Base-by-base conservation (phyloP, 129 eudicot species). In the Gnaphalium uliginosum region DNA sequence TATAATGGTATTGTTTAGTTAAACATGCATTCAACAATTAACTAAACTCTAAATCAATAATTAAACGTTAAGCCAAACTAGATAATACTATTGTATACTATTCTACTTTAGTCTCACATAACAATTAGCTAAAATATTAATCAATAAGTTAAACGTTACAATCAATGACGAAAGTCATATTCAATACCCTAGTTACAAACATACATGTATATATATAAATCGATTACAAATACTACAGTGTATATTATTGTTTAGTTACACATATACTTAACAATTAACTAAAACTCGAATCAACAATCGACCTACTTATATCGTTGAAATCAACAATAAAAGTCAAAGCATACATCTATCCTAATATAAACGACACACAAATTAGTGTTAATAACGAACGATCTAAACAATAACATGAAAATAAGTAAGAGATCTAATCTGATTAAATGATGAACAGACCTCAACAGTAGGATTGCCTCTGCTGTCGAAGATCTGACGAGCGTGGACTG, bases 391-490 rank as follows among this genome's bases (percentile, higher is more conserved):
- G 82, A 69, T 71, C 56, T 41, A 41, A 60, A 60, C 15, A 24
- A 22, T 8, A 25, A 24, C 35, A 14, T 1, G 6, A 13, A 61
- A 61, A 23, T 9, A 25, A 14, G 0, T 61, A 61, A 61, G 32
- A 25, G 18, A 61, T 10, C 18, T 22, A 25, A 61, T 10, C 8
- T 22, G 19, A 10, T 11, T 3, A 13, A 61, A 61, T 0, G 14
- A 25, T 11, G n/a, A 61, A 74, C 84, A 26, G 23, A 94, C 98
- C 98, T 94, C 98, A 68, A 94, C 98, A 53, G 98, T 94, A 13
- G 98, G 98, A 50, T 94, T 94, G 74, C 98, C 98, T 83, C 98
- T 87, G 92, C 98, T 94, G 79, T 94, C 98, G 82, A 89, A 94
- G 93, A 94, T 94, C 85, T 93, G 97, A 13, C 98, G 96, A 15